Evolutionary conservation across 2,329 filamentous ascomycete species (phyloP).

Genomic region (Epichloe typhina): DNA sequence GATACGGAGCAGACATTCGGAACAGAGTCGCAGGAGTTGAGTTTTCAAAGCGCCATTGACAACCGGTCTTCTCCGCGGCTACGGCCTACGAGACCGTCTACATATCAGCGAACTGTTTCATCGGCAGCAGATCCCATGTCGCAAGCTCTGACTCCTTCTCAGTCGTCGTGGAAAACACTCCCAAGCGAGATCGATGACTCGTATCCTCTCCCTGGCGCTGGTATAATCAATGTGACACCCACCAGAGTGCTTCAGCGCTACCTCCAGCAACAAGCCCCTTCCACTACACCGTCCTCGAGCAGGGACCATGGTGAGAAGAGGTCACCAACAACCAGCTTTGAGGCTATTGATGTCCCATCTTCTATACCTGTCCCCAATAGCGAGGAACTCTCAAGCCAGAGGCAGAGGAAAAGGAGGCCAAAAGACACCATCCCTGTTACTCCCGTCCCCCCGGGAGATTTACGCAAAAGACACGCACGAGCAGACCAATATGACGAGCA

Average conservation of each 20-base stretch:
- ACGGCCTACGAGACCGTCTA: not conserved
- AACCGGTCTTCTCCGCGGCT: conserved; percentile 26
- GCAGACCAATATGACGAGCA: not conserved
- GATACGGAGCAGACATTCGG: conserved; percentile 12
- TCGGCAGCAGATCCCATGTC: not conserved
- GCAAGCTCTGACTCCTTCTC: conserved; percentile 8
- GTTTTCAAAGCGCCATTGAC: conserved; percentile 31
- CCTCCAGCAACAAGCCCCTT: conserved; percentile 22
- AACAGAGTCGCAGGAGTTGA: conserved; percentile 26
- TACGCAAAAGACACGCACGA: not conserved
- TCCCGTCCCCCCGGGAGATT: conserved; percentile 3
- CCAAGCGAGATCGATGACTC: conserved; percentile 44
- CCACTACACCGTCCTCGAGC: conserved; percentile 2
- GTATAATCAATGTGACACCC: conserved; percentile 26
- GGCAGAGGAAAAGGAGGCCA: not conserved
- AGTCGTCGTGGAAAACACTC: conserved; percentile 26
- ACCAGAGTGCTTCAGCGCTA: conserved; percentile 37
- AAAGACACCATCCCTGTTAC: conserved; percentile 15
- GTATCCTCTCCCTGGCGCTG: conserved; percentile 25
- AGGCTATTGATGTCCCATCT: conserved; percentile 11
- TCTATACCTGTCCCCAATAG: conserved; percentile 10
- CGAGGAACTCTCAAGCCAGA: not conserved
- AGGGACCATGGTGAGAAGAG: not conserved
- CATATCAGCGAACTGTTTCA: not conserved
- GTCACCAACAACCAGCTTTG: not conserved